phyloP scores from a whole-genome alignment of 495 filamentous ascomycete species.

The Penicillium verhagenii region DNA sequence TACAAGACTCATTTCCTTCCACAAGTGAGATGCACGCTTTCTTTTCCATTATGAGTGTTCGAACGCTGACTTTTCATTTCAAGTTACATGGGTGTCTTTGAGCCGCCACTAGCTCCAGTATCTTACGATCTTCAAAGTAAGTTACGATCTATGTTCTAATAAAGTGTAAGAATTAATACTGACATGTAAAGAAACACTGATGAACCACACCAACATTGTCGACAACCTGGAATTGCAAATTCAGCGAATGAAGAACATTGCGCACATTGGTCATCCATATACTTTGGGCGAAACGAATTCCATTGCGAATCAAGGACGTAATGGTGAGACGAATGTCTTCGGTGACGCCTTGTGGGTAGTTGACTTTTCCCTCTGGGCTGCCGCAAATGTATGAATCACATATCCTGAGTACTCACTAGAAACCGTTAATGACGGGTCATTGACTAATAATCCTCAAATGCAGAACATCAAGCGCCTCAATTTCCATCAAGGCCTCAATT shows the following conservation, averaged over 20 bases:
- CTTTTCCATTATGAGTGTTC: too few species aligned
- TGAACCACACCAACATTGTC: constrained; percentile 23
- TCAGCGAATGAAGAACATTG: constrained; percentile 12
- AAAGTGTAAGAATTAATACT: too few species aligned
- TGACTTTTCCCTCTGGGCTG: constrained; percentile 21
- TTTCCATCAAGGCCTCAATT: constrained; percentile 24
- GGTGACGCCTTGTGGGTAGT: constrained; percentile 21
- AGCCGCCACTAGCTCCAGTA: not conserved
- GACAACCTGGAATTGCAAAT: constrained; percentile 10
- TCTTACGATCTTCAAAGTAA: constrained; percentile 11
- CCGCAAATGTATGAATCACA: constrained; percentile 8
- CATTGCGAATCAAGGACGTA: constrained; percentile 14
- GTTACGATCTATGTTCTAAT: too few species aligned
- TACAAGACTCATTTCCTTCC: constrained; percentile 16
- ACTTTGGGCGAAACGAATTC: constrained; percentile 16
- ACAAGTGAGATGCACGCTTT: constrained; percentile 4
- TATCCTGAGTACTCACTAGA: too few species aligned
- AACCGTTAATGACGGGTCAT: too few species aligned
- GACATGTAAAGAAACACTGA: constrained; percentile 5
- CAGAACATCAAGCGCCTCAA: constrained; percentile 22
- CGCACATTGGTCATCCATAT: constrained; percentile 14
- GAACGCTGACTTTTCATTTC: not conserved
- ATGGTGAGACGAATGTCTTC: constrained; percentile 13
- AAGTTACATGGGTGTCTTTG: constrained; percentile 18
- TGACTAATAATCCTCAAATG: not conserved